These are phyloP conservation scores for Yamadazyma sp. DNA, from an alignment of 1,139 yeast genomes.

Conservation along the genomic window DNA sequence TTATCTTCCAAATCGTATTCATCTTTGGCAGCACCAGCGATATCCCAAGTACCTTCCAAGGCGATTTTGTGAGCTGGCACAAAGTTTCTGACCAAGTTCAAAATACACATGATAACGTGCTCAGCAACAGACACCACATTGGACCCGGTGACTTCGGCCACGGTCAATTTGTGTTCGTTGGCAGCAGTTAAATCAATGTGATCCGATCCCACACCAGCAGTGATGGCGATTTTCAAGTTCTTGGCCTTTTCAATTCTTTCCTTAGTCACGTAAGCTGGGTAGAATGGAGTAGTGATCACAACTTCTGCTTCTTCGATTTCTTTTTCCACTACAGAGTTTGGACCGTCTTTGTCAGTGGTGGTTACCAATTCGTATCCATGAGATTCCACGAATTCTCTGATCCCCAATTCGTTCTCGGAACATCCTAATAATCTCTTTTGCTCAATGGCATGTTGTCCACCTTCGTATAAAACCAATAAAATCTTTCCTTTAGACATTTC, in stretches of 20 bases:
- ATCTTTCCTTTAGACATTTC: slow-evolving; percentile 36
- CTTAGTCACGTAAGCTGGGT: slow-evolving; percentile 72
- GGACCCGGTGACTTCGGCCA: slow-evolving; percentile 80
- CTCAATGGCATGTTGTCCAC: slow-evolving; percentile 57
- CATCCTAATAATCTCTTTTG: slow-evolving; percentile 67
- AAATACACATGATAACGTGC: slow-evolving; percentile 75
- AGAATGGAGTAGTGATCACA: slow-evolving; percentile 81
- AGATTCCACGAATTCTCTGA: slow-evolving; percentile 61
- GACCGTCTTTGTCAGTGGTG: slow-evolving; percentile 65
- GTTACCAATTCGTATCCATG: slow-evolving; percentile 69
- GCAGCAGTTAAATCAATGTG: slow-evolving; percentile 77
- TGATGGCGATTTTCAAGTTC: slow-evolving; percentile 68
- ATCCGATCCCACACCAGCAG: slow-evolving; percentile 87
- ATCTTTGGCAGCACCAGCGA: slow-evolving; percentile 74
- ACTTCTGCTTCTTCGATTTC: slow-evolving; percentile 71
- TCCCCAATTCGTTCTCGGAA: slow-evolving; percentile 74
- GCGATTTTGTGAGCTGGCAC: slow-evolving; percentile 78
- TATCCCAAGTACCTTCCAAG: slow-evolving; percentile 65
- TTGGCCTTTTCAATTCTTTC: slow-evolving; percentile 71
- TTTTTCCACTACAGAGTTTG: slow-evolving; percentile 56
- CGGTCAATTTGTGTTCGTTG: slow-evolving; percentile 61
- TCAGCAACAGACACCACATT: slow-evolving; percentile 82
- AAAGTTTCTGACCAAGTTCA: slow-evolving; percentile 71
- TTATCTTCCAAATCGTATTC: slow-evolving; percentile 76
- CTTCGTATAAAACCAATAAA: slow-evolving; percentile 56